These are phyloP conservation scores for Neophaeococcomyces aloes DNA, from an alignment of 2,329 filamentous ascomycete species.

Conservation along the genomic window DNA sequence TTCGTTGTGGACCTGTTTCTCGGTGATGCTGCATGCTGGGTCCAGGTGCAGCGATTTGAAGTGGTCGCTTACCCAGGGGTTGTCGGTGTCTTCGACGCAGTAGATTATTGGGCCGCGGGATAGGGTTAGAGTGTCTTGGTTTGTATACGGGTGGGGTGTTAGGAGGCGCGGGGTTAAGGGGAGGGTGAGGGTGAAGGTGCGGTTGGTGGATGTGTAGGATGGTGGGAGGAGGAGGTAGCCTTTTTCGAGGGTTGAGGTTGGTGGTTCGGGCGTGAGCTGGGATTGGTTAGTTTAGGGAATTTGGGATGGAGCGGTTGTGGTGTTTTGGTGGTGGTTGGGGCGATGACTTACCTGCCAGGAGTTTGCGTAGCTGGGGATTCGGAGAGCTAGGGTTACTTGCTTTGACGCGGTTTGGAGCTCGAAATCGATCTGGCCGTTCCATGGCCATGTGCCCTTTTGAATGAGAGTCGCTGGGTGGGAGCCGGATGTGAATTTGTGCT, in stretches of 20 bases:
- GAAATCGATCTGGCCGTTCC: conserved; percentile 28
- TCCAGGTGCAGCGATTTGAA: conserved; percentile 34
- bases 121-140: conserved; percentile 44
- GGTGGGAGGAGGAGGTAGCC: conserved; percentile 42
- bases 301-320: too few species aligned
- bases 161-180: conserved; percentile 41
- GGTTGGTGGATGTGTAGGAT: conserved; percentile 23
- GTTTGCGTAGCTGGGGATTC: too few species aligned
- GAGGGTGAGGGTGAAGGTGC: conserved; percentile 36
- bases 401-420: conserved; percentile 22
- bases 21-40: conserved; percentile 3
- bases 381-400: too few species aligned
- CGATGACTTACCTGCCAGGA: too few species aligned
- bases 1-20: conserved; percentile 6
- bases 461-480: conserved; percentile 32
- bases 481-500: conserved; percentile 31
- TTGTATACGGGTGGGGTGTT: conserved; percentile 46
- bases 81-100: conserved; percentile 51
- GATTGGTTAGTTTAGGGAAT: too few species aligned
- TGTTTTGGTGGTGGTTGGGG: too few species aligned
- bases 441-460: conserved; percentile 49
- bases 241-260: conserved; percentile 20
- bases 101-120: conserved; percentile 51
- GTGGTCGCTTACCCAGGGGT: conserved; percentile 46
- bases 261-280: conserved; percentile 28